Conservation (phyloP, 2,329 filamentous ascomycete genomes). For the Colletotrichum navitas region DNA sequence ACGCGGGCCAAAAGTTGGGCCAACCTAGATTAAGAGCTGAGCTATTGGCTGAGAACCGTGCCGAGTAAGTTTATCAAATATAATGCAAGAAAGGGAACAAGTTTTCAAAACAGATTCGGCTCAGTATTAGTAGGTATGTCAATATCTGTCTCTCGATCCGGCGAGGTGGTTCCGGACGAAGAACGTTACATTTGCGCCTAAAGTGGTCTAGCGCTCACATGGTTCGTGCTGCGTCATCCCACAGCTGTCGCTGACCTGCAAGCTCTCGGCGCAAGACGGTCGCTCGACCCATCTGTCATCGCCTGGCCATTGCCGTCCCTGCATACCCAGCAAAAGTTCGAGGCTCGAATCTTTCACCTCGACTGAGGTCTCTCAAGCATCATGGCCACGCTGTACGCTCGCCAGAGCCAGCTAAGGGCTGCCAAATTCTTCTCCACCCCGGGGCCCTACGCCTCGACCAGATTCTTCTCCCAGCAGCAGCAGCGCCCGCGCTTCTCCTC, state of each 20-base stretch:
- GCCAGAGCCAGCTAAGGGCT: conserved; percentile 52
- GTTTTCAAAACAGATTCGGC: neutral
- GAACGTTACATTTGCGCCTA: neutral
- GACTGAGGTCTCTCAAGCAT: conserved; percentile 40
- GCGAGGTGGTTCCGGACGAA: neutral
- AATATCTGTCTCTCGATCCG: neutral
- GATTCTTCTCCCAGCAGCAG: conserved; percentile 56
- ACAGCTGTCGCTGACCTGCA: conserved; percentile 26
- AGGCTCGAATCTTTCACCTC: conserved; percentile 8
- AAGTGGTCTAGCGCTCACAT: conserved; percentile 34
- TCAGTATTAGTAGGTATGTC: no score
- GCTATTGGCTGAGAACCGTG: no score
- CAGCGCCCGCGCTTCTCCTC: conserved; percentile 64
- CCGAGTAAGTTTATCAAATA: neutral
- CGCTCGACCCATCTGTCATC: conserved; percentile 13
- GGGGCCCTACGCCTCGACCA: conserved; percentile 48
- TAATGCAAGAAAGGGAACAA: neutral
- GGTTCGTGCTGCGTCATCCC: conserved; percentile 40
- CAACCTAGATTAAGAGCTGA: neutral
- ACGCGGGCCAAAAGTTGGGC: neutral
- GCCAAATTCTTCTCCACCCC: conserved; percentile 48
- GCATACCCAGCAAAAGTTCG: conserved; percentile 30
- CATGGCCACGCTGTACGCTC: conserved; percentile 52
- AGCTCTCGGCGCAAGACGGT: conserved; percentile 31
- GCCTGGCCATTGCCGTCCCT: conserved; percentile 27